These are phyloP conservation scores for Ocimum tenuiflorum DNA, from an alignment of 257 asterid genomes.

Conservation along the genomic window DNA sequence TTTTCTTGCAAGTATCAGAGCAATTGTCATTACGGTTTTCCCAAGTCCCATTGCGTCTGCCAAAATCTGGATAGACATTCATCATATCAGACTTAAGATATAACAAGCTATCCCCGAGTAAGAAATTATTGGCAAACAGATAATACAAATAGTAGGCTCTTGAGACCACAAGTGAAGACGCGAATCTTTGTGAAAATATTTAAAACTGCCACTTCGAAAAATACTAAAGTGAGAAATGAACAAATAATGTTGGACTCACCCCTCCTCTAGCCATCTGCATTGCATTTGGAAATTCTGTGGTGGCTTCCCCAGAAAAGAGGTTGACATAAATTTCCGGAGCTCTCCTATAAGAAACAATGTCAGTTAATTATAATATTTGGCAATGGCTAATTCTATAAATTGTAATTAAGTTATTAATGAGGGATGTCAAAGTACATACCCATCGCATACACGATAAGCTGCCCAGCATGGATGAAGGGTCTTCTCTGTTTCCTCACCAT, in stretches of 20 bases:
- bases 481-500: conserved; percentile 47
- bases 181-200: too few relatives aligned
- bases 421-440: conserved; percentile 34
- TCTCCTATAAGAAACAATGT: conserved; percentile 42
- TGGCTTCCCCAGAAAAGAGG: conserved; percentile 76
- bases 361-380: neutral
- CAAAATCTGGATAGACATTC: conserved; percentile 46
- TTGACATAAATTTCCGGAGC: conserved; percentile 72
- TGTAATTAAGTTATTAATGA: neutral
- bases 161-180: neutral
- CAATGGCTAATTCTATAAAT: neutral
- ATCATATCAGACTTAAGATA: neutral
- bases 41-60: conserved; percentile 97
- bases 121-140: neutral
- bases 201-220: neutral
- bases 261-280: conserved; percentile 69
- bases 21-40: conserved; percentile 89
- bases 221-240: neutral
- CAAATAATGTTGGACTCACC: conserved; percentile 29
- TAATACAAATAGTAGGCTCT: neutral
- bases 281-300: conserved; percentile 61
- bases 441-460: conserved; percentile 69
- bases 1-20: conserved; percentile 51
- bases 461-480: conserved; percentile 93
- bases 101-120: neutral